A percentile compares a stretch with the other conserved stretches of the same genome.
These are phyloP conservation scores for Polyplosphaeria fusca DNA, from an alignment of 495 filamentous ascomycete genomes.

Conservation along the genomic window DNA sequence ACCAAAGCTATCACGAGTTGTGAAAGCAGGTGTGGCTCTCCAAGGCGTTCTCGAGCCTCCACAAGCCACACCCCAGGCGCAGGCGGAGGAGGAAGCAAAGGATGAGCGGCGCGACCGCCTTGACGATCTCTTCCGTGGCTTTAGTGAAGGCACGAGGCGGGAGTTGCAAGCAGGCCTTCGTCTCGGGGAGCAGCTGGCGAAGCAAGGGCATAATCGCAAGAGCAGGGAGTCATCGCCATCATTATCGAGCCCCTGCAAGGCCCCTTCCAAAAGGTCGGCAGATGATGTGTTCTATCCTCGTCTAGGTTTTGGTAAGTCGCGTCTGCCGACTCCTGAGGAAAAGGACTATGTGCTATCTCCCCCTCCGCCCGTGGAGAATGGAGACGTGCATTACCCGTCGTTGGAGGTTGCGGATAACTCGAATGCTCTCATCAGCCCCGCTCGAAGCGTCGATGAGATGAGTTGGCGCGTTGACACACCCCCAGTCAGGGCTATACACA, in stretches of 20 bases:
- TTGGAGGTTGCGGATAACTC: background rate
- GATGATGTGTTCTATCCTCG: constrained; percentile 25
- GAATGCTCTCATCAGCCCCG: constrained; percentile 35
- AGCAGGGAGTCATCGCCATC: constrained; percentile 17
- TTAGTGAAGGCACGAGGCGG: constrained; percentile 45
- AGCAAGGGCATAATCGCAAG: constrained; percentile 14
- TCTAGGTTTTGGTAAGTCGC: constrained; percentile 3
- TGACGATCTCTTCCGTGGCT: constrained; percentile 47
- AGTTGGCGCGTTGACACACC: constrained; percentile 39
- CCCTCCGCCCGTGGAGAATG: constrained; percentile 5
- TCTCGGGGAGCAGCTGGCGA: constrained; percentile 52
- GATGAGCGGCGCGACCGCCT: constrained; percentile 23
- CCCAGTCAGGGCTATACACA: constrained; percentile 36
- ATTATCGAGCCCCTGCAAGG: constrained; percentile 10
- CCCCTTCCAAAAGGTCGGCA: background rate
- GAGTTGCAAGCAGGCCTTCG: constrained; percentile 48
- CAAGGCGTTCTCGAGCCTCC: constrained; percentile 43
- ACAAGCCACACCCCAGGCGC: constrained; percentile 25
- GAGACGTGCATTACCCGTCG: constrained; percentile 21
- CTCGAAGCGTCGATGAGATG: constrained; percentile 37
- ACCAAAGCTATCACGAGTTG: constrained; percentile 44
- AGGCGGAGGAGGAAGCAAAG: background rate
- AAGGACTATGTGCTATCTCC: constrained; percentile 22
- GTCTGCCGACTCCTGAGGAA: constrained; percentile 35
- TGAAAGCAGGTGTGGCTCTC: constrained; percentile 50